Base-by-base conservation (phyloP, 208 protist genomes). In the Leishmania guyanensis region DNA sequence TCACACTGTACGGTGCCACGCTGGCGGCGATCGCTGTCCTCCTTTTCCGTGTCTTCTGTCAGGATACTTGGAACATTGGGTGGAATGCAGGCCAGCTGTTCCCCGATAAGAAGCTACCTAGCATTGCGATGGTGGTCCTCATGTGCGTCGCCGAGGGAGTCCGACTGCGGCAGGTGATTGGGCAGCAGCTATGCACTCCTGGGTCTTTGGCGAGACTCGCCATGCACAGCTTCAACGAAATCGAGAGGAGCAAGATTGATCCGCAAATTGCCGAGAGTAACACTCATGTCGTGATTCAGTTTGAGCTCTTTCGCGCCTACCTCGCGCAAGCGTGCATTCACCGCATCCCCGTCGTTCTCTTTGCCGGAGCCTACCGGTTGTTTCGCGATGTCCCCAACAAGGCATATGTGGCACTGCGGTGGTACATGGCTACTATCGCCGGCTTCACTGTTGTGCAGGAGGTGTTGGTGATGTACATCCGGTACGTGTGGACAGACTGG, bases 1-100 rank as follows among this genome's bases (percentile, higher is more conserved):
- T 97, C 77, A 95, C 94, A 26, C 77, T 97, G 14, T 97, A 96
- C 82, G 94, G 94, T 14, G 87, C 93, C 3, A 75, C 86, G 2
- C 84, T 97, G 9, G 89, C 85, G n/a, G 51, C 85, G 22, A 70
- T 89, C 6, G 89, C 88, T 0, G 71, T 88, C 16, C 2, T 90
- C 20, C 62, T 93, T 71, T 96, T 91, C 82, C 71, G 78, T 3
- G 60, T 92, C 53, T 94, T 94, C 76, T 92, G 84, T 62, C 82
- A 86, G 54, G 90, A 93, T 54, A 84, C 78, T 33, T 81, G 90
- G 65, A 78, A 83, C 53, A 53, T 92, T 68, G 89, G 85, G 46
- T 60, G 78, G 68, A 87, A 84, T 10, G 87, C 86, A 48, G 77
- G 72, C 36, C 86, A 93, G 66, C 70, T 97, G 10, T 93, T 95